Base-by-base conservation (phyloP, 2,329 filamentous ascomycete genomes). In the Fusarium citri region DNA sequence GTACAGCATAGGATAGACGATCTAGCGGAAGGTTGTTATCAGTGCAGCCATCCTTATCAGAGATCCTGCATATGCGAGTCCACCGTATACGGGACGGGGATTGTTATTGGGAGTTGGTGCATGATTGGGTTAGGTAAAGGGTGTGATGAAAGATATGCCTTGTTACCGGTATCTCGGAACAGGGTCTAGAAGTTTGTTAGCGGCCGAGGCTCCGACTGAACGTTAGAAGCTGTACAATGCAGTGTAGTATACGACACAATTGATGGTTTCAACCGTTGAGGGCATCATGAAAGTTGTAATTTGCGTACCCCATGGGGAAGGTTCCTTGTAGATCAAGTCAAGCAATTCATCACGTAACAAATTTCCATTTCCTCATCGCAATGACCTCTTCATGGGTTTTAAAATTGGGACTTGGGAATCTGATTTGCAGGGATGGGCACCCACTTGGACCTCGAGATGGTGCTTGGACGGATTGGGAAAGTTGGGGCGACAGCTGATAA, bases 291-390 rank as follows among this genome's bases (percentile, higher is more conserved):
- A 25, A 45, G n/a, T 51, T 68, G 50, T 40, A 71, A 55, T 68
- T 42, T 50, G 41, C 20, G 55, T 65, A 71, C 68, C 68, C 68
- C 67, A 53, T 70, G 68, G 68, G 67, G 68, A 65, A 70, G 68
- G 64, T 51, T 43, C 40, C 34, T 14, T 20, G 68, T 51, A 55
- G 58, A 71, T 61, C 50, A 43, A 11, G 16, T n/a, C 6, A 12
- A 37, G 49, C 43, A 55, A 50, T 50, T 37, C 41, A 68, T 68
- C 54, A 68, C 65, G 65, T 68, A 68, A 68, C 23, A 41, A 48
- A 45, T 43, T 47, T 41, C 18, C 41, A 18, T 10, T 31, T 22
- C 23, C 18, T 50, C 47, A 8, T 61, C 40, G 45, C 22, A 50
- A 66, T 48, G 42, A 62, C 56, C 20, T 37, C 18, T 28, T 59